Evolutionary conservation across 257 asterid genomes (phyloP).

Genomic region (Datura wrightii): DNA sequence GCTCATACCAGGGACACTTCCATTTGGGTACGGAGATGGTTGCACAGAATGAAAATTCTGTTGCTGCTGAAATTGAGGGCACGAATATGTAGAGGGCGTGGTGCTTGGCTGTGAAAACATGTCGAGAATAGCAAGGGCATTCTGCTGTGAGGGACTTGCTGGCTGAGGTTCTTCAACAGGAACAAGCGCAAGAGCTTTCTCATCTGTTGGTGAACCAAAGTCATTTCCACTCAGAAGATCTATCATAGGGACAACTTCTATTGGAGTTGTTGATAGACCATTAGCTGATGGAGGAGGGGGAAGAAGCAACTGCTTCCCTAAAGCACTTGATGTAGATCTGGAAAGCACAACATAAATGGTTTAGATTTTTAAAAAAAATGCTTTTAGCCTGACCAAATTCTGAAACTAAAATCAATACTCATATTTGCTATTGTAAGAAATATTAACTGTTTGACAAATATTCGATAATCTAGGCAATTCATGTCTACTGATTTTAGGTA

Average conservation of each 20-base stretch:
- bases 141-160: conserved; percentile 73
- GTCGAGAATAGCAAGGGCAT: conserved; percentile 89
- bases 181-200: conserved; percentile 74
- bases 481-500: not conserved
- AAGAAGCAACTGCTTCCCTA: conserved; percentile 61
- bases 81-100: conserved; percentile 46
- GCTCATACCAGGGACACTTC: conserved; percentile 54
- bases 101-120: conserved; percentile 65
- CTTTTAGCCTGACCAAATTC: not conserved
- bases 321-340: conserved; percentile 71
- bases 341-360: conserved; percentile 24
- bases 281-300: conserved; percentile 68
- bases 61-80: conserved; percentile 73
- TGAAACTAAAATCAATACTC: not conserved
- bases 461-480: conserved; percentile 2
- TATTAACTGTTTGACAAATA: not conserved
- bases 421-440: not conserved
- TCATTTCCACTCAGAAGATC: conserved; percentile 99
- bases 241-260: conserved; percentile 59
- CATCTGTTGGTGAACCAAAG: conserved; percentile 62
- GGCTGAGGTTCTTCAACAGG: conserved; percentile 85
- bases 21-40: conserved; percentile 61
- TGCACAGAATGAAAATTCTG: conserved; percentile 52
- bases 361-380: not conserved
- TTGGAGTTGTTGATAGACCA: conserved; percentile 58